Percentiles rank a stretch among this genome's conserved stretches.
Conservation (phyloP, 2,329 filamentous ascomycete species). For the Ophiostoma triangulosporum region DNA sequence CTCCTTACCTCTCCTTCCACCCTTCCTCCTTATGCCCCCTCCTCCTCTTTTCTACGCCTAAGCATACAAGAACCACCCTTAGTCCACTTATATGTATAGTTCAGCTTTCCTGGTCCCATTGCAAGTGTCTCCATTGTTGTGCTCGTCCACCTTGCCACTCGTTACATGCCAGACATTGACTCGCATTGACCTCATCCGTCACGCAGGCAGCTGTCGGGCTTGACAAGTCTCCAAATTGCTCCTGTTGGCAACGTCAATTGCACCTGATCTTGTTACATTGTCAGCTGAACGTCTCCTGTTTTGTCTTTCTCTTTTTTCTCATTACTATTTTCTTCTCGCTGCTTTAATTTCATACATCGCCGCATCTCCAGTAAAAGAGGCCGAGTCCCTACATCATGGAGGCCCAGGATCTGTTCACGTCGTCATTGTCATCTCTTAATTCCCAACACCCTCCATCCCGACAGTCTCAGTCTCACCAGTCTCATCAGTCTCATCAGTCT, state of each 20-base stretch:
- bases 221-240: neutral
- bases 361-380: neutral
- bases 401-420: neutral
- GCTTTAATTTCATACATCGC: neutral
- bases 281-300: neutral
- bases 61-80: constrained; percentile 8
- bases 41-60: neutral
- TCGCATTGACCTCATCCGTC: neutral
- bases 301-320: neutral
- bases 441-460: neutral
- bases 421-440: neutral
- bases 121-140: neutral
- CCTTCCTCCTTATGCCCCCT: neutral
- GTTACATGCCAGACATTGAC: neutral
- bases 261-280: neutral
- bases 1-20: neutral
- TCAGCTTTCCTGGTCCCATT: constrained; percentile 7
- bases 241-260: neutral
- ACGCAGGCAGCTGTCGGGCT: neutral
- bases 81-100: constrained; percentile 8
- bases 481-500: neutral
- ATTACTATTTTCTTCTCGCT: neutral
- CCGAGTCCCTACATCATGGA: neutral
- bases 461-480: neutral
- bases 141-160: neutral